Percentiles rank a stretch among this genome's conserved stretches.
Evolutionary conservation across 2,329 filamentous ascomycete species (phyloP).

Genomic region (Ophiognomonia clavigignenti-juglandacearum): DNA sequence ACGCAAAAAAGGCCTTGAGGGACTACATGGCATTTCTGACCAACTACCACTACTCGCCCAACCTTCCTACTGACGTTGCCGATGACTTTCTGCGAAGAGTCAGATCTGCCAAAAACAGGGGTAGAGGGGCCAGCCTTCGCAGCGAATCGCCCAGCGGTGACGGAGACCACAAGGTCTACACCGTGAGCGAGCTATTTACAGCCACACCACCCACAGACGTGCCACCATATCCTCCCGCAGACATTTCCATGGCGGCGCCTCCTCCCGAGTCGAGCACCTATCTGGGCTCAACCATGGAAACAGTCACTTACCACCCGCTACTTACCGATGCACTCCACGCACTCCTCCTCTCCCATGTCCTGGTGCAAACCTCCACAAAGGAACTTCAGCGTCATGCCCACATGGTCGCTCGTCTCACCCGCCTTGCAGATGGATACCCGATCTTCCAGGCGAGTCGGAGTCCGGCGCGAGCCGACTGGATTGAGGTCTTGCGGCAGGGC

Average conservation of each 20-base stretch:
- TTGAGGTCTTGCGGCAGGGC: conserved; percentile 63
- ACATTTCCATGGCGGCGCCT: conserved; percentile 26
- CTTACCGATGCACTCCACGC: conserved; percentile 75
- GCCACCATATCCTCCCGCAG: conserved; percentile 58
- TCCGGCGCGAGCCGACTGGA: conserved; percentile 74
- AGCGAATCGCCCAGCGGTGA: conserved; percentile 9
- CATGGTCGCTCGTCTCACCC: conserved; percentile 71
- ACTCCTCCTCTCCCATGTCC: conserved; percentile 71
- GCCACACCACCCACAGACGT: conserved; percentile 61
- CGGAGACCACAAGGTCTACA: conserved; percentile 36
- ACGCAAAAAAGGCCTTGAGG: conserved; percentile 70
- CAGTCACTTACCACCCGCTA: conserved; percentile 75
- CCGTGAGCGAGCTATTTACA: conserved; percentile 63
- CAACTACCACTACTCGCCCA: conserved; percentile 73
- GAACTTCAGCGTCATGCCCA: conserved; percentile 75
- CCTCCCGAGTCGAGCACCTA: conserved; percentile 23
- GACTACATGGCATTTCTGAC: conserved; percentile 71
- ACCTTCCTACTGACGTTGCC: conserved; percentile 55
- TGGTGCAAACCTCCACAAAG: conserved; percentile 72
- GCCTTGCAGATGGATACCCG: conserved; percentile 74
- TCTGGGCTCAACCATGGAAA: conserved; percentile 44
- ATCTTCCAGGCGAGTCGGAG: conserved; percentile 70
- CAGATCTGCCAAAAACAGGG: conserved; percentile 48
- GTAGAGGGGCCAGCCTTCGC: conserved; percentile 24
- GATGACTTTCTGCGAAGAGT: conserved; percentile 54